Evolutionary conservation across 2,329 filamentous ascomycete genomes (phyloP), one percentile per base, ranked within the genome.

Genomic region (Alternaria hordeiaustralica): DNA sequence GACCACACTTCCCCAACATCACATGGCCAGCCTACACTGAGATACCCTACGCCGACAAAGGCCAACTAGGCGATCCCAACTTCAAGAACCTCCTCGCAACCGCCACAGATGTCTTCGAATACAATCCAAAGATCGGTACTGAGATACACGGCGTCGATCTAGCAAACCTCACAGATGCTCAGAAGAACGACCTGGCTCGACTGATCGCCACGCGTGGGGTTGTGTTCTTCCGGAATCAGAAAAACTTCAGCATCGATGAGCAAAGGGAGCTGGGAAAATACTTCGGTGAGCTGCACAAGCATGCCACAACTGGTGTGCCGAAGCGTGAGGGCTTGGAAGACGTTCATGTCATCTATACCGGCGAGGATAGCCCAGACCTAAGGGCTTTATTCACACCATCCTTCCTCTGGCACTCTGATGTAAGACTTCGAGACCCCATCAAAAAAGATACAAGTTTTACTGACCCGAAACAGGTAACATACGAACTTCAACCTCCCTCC

Each of bases 181-280:
- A 87, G 69, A 86, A 84, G 75, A 84, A 87, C 65, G 85, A 87
- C 56, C 79, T 87, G 5, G 85, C 85, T 3, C 79, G 85, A 6
- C 71, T 87, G 49, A 84, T 88, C 54, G 83, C 86, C 4, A 82
- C 82, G 25, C 80, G 87, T 46, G 86, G 87, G 4, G 86, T 88
- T 0, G 86, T 88, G 2, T 87, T 88, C 75, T 87, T 88, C 80
- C 82, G 86, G 13, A 78, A 83, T 51, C 87, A 88, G 72, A 80
- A 84, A 59, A 84, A 86, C 66, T 82, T 88, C 25, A 82, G 82
- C 64, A 83, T 88, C 50, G 82, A 87, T n/a, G 79, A 82, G 20
- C 86, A 88, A 70, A 78, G 85, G 10, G 80, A 83, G 58, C 78
- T 88, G 4, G 85, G 85, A 8, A 72, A 78, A 43, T 84, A 87